A percentile compares a stretch with the other conserved stretches of the same genome.
Evolutionary conservation across 306 rosid genomes (phyloP).

Genomic region (Alnus glutinosa): DNA sequence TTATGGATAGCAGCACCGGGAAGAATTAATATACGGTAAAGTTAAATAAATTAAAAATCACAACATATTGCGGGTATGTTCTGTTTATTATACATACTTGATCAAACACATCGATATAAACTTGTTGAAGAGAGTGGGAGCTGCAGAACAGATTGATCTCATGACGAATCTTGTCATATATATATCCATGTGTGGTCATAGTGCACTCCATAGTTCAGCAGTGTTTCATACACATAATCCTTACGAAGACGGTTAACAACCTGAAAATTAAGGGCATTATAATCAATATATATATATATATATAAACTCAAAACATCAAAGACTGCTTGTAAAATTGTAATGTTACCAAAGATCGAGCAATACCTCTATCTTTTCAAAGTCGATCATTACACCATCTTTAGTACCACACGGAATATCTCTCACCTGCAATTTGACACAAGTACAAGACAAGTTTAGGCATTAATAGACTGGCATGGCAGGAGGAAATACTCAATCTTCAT

Average conservation of each 20-base stretch:
- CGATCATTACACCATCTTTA: constrained; percentile 92
- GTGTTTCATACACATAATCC: constrained; percentile 73
- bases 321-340: background rate
- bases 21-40: background rate
- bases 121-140: constrained; percentile 82
- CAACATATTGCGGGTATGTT: constrained; percentile 1
- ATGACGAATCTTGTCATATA: constrained; percentile 93
- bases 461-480: constrained; percentile 16
- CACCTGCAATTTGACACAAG: constrained; percentile 55
- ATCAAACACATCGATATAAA: constrained; percentile 92
- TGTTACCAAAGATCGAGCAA: background rate
- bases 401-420: constrained; percentile 94
- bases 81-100: constrained; percentile 46
- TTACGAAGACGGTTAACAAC: constrained; percentile 84
- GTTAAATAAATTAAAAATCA: background rate
- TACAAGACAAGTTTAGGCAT: background rate
- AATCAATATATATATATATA: no score
- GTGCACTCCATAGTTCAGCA: constrained; percentile 77
- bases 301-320: constrained; percentile 13
- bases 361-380: constrained; percentile 90
- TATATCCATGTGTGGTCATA: constrained; percentile 95
- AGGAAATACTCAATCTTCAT: constrained; percentile 7
- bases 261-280: constrained; percentile 42
- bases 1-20: background rate
- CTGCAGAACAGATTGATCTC: constrained; percentile 94